These are phyloP conservation scores for Mucor velutinosus DNA, from an alignment of 371 early-diverging fungal species.

Conservation along the genomic window DNA sequence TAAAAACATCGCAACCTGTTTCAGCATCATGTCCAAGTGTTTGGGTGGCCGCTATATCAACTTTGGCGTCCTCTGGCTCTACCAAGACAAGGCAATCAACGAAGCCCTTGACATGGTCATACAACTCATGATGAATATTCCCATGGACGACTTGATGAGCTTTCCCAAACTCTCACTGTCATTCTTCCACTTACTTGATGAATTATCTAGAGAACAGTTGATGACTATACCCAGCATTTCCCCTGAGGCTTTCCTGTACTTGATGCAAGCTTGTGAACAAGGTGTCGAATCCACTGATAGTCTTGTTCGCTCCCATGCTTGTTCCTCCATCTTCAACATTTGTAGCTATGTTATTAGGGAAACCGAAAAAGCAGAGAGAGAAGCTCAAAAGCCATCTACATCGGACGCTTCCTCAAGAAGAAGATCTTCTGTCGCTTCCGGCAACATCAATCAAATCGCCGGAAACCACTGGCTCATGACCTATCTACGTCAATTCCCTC, in stretches of 20 bases:
- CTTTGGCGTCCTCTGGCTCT: constrained; percentile 91
- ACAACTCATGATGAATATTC: constrained; percentile 72
- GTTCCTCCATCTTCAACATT: constrained; percentile 74
- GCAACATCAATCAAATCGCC: constrained; percentile 2
- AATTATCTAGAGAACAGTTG: constrained; percentile 68
- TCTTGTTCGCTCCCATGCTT: constrained; percentile 65
- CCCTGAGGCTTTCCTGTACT: constrained; percentile 54
- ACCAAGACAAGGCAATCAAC: constrained; percentile 84
- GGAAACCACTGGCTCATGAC: constrained; percentile 41
- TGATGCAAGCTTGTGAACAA: constrained; percentile 66
- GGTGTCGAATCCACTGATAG: constrained; percentile 59
- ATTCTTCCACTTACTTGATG: constrained; percentile 66
- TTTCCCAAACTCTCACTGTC: constrained; percentile 67
- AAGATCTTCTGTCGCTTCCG: constrained; percentile 1
- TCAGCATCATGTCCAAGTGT: constrained; percentile 71
- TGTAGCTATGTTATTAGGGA: constrained; percentile 73
- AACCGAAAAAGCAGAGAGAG: constrained; percentile 36
- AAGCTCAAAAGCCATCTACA: constrained; percentile 29
- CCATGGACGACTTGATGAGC: constrained; percentile 71
- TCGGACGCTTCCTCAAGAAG: constrained; percentile 15
- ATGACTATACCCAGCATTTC: constrained; percentile 57
- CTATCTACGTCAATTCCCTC: constrained; percentile 57
- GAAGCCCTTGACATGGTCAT: constrained; percentile 69
- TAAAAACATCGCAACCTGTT: constrained; percentile 80
- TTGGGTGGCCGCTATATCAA: constrained; percentile 85